Conservation (phyloP, 257 asterid species). For the Solanum pinnatisectum region DNA sequence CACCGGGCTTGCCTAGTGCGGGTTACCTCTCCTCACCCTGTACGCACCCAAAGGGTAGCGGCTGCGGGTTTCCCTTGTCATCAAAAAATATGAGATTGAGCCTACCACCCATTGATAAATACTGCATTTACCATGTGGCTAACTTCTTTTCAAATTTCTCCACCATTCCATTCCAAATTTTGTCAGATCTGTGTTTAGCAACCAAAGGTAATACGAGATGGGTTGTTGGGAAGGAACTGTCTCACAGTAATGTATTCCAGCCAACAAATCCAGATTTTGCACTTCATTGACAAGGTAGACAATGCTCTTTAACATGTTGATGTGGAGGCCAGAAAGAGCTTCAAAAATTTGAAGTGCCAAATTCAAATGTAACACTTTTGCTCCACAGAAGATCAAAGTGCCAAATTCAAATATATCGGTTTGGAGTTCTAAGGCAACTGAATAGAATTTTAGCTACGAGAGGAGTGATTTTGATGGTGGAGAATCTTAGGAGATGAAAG, state of each 20-base stretch:
- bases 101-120: background rate
- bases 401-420: background rate
- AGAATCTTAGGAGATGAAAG: background rate
- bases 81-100: background rate
- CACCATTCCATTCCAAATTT: background rate
- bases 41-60: too few species aligned
- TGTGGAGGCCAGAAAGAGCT: background rate
- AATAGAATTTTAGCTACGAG: background rate
- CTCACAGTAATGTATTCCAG: background rate
- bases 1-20: too few species aligned
- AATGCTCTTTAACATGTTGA: background rate
- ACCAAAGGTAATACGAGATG: background rate
- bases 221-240: background rate
- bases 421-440: background rate
- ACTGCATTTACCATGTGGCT: background rate
- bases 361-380: background rate
- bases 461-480: background rate
- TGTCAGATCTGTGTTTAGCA: background rate
- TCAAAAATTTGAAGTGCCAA: background rate
- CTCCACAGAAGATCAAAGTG: background rate
- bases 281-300: background rate
- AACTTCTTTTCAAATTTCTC: background rate
- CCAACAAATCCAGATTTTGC: background rate
- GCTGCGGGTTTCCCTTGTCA: too few species aligned
- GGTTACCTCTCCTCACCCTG: too few species aligned